A percentile compares a stretch with the other conserved stretches of the same genome.
Conservation (phyloP, 2,329 filamentous ascomycete species). For the Penicillium sp. region DNA sequence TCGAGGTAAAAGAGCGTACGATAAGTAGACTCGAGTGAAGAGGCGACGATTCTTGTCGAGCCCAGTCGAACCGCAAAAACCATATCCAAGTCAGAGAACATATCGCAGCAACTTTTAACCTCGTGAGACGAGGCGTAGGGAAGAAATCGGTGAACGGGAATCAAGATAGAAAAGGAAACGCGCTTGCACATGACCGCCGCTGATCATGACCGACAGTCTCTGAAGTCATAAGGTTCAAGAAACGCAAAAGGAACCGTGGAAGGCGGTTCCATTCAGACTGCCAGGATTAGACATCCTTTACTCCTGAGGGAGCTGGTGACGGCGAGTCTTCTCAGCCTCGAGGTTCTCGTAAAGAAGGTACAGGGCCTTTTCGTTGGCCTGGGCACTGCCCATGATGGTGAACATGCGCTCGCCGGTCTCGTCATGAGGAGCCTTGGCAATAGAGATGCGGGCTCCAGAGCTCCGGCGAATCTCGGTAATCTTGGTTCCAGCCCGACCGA, state of each 20-base stretch:
- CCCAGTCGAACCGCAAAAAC: constrained; percentile 8
- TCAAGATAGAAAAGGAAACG: constrained; percentile 19
- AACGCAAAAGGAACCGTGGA: constrained; percentile 18
- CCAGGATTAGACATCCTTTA: constrained; percentile 28
- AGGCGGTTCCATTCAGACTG: constrained; percentile 19
- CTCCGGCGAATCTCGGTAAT: constrained; percentile 98
- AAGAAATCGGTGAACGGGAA: constrained; percentile 11
- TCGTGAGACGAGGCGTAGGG: constrained; percentile 19
- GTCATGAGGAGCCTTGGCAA: constrained; percentile 94
- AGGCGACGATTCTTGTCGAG: not conserved
- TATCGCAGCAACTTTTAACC: constrained; percentile 27
- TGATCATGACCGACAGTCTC: constrained; percentile 31
- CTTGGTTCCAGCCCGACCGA: constrained; percentile 90
- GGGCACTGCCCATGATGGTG: constrained; percentile 94
- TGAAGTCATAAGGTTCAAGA: constrained; percentile 28
- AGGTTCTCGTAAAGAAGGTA: constrained; percentile 98
- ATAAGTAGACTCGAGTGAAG: not conserved
- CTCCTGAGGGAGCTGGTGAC: constrained; percentile 72
- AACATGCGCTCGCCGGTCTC: constrained; percentile 99
- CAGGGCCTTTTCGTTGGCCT: constrained; percentile 91
- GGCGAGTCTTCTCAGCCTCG: constrained; percentile 97
- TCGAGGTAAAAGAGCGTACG: not conserved
- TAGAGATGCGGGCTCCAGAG: constrained; percentile 94
- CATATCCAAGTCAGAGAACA: constrained; percentile 22
- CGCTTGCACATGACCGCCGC: constrained; percentile 30